Evolutionary conservation across 768 basidiomycete species (phyloP).

Genomic region (Leccinum subtestaceum): DNA sequence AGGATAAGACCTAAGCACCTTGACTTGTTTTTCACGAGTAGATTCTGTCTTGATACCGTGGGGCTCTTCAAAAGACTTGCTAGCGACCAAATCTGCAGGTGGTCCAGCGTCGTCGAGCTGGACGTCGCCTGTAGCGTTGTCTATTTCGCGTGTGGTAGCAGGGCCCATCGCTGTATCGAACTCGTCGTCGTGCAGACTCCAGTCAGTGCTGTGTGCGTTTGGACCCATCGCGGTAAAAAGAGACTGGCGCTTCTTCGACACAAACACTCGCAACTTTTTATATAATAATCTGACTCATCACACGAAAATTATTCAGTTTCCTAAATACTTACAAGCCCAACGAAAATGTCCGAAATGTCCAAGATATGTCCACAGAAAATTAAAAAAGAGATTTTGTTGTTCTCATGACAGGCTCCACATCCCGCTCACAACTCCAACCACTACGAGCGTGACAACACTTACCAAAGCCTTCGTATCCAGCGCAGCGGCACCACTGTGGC

Average conservation of each 20-base stretch:
- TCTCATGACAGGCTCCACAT: slow-evolving; percentile 30
- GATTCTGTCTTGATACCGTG: slow-evolving; percentile 44
- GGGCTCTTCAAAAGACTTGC: slow-evolving; percentile 40
- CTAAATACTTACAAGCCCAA: slow-evolving; percentile 1
- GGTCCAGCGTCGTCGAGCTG: slow-evolving; percentile 29
- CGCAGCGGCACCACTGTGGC: slow-evolving; percentile 22
- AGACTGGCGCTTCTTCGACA: not conserved
- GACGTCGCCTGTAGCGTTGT: slow-evolving; percentile 45
- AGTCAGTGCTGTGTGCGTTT: slow-evolving; percentile 33
- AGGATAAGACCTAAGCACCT: slow-evolving; percentile 79
- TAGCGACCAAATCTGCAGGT: slow-evolving; percentile 14
- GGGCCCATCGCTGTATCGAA: slow-evolving; percentile 45
- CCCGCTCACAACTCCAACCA: slow-evolving; percentile 40
- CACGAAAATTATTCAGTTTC: not conserved
- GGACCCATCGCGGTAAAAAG: slow-evolving; percentile 22
- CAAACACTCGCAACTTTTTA: not conserved
- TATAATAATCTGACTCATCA: not conserved
- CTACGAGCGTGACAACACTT: slow-evolving; percentile 35
- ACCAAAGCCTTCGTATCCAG: slow-evolving; percentile 35
- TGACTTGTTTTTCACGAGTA: slow-evolving; percentile 72
- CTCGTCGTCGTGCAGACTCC: slow-evolving; percentile 47
- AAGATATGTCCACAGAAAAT: not conserved
- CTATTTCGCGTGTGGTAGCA: slow-evolving; percentile 43
- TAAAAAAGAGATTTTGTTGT: not conserved
- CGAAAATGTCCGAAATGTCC: not conserved